Base-by-base conservation (phyloP, 768 basidiomycete genomes). In the Collybia mongolica region DNA sequence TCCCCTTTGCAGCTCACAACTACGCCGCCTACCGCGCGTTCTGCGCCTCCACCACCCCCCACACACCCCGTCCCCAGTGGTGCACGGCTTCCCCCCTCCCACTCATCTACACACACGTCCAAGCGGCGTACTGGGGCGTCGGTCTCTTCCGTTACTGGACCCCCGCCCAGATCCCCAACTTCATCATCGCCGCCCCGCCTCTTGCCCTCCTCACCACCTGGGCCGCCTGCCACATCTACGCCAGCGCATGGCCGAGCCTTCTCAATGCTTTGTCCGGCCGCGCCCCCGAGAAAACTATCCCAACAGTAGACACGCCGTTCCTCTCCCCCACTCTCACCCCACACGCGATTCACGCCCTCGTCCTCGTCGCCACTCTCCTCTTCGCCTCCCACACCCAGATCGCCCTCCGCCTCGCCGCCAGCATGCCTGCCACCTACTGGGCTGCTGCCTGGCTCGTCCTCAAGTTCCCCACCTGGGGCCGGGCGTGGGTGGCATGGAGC, bases 91-190 rank as follows among this genome's bases (percentile, higher is more conserved):
- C 62, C 19, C 60, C 83, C 5, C 32, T 32, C 32, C 93, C 93
- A 0, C 80, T 82, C 12, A 83, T 92, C 48, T 99, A 98, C 65
- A 70, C 80, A 8, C 81, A 91, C 61, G 88, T 89, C 2, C 96
- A 99, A 64, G 69, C 69, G 4, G 73, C 77, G 46, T 98, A 98
- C 65, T 99, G 96, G 97, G 76, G 88, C 62, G 71, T 79, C 39
- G 93, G 95, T 14, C 81, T 95, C 55, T 66, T 99, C 53, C 80
- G 75, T 2, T 98, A 98, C 67, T 99, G 92, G 92, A 86, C 86
- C 0, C 53, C 71, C 19, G 69, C 78, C 24, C 95, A 99, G 66
- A 58, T 93, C 2, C 97, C 97, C 40, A 97, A 98, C 67, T 90
- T 98, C 62, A 55, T 92, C 52, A 74, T 98, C 49, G 82, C 88